Base-by-base conservation (phyloP, 2,329 filamentous ascomycete genomes). In the Fusarium nurragi region DNA sequence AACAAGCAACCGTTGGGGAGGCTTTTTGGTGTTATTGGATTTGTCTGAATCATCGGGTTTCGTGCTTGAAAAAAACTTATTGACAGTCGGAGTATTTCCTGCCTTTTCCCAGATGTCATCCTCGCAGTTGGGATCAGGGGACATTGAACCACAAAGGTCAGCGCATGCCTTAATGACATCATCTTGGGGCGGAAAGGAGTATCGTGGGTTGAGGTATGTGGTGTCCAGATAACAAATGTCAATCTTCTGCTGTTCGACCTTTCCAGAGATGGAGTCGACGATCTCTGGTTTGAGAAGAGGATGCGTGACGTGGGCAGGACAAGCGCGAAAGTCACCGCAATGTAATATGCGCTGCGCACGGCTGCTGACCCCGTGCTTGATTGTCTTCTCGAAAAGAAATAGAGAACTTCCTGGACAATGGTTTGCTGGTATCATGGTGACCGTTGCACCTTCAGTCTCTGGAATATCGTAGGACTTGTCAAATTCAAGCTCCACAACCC, bases 191-290 rank as follows among this genome's bases (percentile, higher is more conserved):
- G 95, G 95, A 70, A 99, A 99, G 0, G 94, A 90, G 77, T 98
- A 99, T 65, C 94, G 93, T 0, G 95, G 95, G 65, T 95, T 97
- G 12, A 99, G 84, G 74, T 99, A 99, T 0, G 95, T 99, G 0
- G 95, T 99, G 74, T 99, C 95, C 10, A 99, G 87, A 75, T 99
- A 99, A 79, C 95, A 98, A 25, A 94, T 88, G 72, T 99, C 94
- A 52, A 99, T 93, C 71, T 90, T 92, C 74, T 98, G 95, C 72
- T 95, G 90, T 57, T 83, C 88, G 2, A 80, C 81, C 75, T 90
- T 91, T 2, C 92, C 91, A 0, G 88, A 89, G 10, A 91, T 80
- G 4, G 84, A 80, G 70, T 97, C 91, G 16, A 89, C 71, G 1
- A 89, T 81, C 22, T 96, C 88, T 0, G 95, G 93, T 65, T 88